Conservation (phyloP, 306 rosid genomes). For the Chamaecrista fasciculata region DNA sequence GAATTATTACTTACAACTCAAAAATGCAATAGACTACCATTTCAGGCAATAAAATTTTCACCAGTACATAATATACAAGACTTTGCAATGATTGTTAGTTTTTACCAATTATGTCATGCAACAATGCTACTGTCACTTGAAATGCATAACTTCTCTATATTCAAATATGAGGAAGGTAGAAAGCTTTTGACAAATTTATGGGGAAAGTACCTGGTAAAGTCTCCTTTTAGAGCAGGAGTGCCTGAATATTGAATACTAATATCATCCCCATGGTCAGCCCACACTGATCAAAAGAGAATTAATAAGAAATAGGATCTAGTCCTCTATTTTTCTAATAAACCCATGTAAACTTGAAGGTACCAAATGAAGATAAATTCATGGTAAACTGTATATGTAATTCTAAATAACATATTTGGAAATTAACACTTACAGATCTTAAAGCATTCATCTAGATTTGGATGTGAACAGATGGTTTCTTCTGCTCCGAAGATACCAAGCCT, state of each 20-base stretch:
- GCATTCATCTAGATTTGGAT: slow-evolving; percentile 79
- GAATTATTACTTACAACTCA: neutral
- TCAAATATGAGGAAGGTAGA: slow-evolving; percentile 16
- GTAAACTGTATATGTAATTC: neutral
- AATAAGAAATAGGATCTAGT: slow-evolving; percentile 19
- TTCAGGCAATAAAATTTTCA: slow-evolving; percentile 4
- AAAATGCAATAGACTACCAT: neutral
- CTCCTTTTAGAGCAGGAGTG: slow-evolving; percentile 95
- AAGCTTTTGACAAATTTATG: slow-evolving; percentile 23
- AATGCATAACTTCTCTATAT: slow-evolving; percentile 20
- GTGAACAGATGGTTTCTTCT: slow-evolving; percentile 91
- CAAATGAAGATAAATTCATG: slow-evolving; percentile 22
- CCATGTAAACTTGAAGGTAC: slow-evolving; percentile 9
- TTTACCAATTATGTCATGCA: slow-evolving; percentile 15
- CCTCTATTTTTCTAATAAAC: slow-evolving; percentile 28
- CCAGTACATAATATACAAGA: neutral
- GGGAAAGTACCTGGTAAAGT: slow-evolving; percentile 75
- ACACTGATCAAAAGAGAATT: slow-evolving; percentile 55
- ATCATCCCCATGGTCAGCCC: slow-evolving; percentile 99
- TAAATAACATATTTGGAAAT: slow-evolving; percentile 24
- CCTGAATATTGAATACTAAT: slow-evolving; percentile 91
- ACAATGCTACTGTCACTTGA: slow-evolving; percentile 22
- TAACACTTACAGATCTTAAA: slow-evolving; percentile 74
- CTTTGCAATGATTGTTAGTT: neutral
- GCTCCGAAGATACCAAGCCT: slow-evolving; percentile 93